phyloP scores from a whole-genome alignment of 768 basidiomycete genomes.

The Amanita molliuscula region DNA sequence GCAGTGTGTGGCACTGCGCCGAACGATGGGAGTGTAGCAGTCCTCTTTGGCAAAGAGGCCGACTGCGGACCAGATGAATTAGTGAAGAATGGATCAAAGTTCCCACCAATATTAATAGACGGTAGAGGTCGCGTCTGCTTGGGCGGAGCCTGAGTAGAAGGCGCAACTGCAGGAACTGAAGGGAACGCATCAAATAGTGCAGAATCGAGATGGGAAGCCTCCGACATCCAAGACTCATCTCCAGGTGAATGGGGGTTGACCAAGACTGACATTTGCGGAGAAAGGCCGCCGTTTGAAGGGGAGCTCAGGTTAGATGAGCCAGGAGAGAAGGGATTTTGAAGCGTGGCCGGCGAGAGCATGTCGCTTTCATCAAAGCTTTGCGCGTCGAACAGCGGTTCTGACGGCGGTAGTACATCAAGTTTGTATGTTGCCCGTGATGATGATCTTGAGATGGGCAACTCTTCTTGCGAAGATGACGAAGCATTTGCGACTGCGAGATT shows the following conservation, averaged over 20 bases:
- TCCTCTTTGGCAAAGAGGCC: constrained; percentile 2
- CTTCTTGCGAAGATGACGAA: neutral
- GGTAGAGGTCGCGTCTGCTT: neutral
- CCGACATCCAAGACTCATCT: constrained; percentile 35
- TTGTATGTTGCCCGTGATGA: neutral
- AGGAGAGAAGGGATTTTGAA: constrained; percentile 11
- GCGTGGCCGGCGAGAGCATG: constrained; percentile 8
- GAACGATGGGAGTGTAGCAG: neutral
- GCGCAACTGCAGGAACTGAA: constrained; percentile 46
- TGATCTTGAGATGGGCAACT: neutral
- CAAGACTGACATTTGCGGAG: neutral
- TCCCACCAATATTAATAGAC: neutral
- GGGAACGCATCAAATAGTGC: constrained; percentile 67
- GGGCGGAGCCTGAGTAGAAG: constrained; percentile 11
- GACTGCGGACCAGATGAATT: neutral
- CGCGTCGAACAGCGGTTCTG: neutral
- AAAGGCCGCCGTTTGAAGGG: neutral
- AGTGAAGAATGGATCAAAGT: neutral
- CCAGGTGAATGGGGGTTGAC: constrained; percentile 1
- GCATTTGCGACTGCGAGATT: neutral
- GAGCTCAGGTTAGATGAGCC: constrained; percentile 5
- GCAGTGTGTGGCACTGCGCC: neutral
- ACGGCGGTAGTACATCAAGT: neutral
- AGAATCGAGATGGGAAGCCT: constrained; percentile 39
- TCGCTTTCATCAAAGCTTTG: constrained; percentile 3